Evolutionary conservation across 2,329 filamentous ascomycete genomes (phyloP), one percentile per base, ranked within the genome.

Genomic region (Drechslera avenae): DNA sequence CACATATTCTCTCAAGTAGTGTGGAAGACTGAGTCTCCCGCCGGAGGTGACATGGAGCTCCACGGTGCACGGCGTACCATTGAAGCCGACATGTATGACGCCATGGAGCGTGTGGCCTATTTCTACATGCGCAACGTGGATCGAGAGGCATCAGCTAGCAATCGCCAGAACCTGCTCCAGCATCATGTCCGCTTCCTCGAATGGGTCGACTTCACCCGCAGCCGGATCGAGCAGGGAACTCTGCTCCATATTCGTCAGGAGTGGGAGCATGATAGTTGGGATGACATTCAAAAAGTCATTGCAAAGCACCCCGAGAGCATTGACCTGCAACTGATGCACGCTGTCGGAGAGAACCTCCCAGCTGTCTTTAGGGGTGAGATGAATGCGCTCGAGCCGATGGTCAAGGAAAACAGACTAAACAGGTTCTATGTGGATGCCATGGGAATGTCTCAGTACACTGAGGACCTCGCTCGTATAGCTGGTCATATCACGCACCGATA

Each of bases 401-500:
- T 23, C 4, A 7, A 23, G 7, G 21, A 23, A 4, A 23, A 23
- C 21, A 23, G 4, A 7, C 21, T 23, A 4, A 23, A 23, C 7
- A 7, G 7, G 4, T 23, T 23, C 7, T 23, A 23, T 23, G 21
- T 23, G 53, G 9, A 4, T n/a, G 35, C n/a, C 16, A 10, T n/a
- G n/a, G n/a, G n/a, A n/a, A n/a, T n/a, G n/a, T n/a, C n/a, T n/a
- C n/a, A n/a, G n/a, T n/a, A n/a, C n/a, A n/a, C n/a, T n/a, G n/a
- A n/a, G n/a, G n/a, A n/a, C n/a, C n/a, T n/a, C n/a, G n/a, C n/a
- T n/a, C n/a, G n/a, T n/a, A n/a, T n/a, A n/a, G n/a, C n/a, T n/a
- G n/a, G 19, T 5, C 63, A 66, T 31, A 49, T 65, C 12, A 45
- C 32, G 1, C 55, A 61, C 48, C 51, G 59, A 7, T 47, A 65